These are phyloP conservation scores for Annulohypoxylon stygium DNA, from an alignment of 495 filamentous ascomycete species.

Conservation along the genomic window DNA sequence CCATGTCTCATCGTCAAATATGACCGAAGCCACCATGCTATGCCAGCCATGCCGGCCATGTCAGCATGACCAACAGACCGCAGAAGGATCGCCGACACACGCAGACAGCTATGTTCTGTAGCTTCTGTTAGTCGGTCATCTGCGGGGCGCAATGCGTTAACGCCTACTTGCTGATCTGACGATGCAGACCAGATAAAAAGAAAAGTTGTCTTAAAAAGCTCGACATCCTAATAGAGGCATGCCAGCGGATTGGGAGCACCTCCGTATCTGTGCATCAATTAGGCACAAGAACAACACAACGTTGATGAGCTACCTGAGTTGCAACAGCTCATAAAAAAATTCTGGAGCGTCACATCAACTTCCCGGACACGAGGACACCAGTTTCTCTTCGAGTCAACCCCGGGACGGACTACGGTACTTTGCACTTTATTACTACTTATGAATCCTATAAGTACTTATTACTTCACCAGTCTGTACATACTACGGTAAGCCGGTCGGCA, in stretches of 20 bases:
- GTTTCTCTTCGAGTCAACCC: slow-evolving; percentile 28
- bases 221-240: slow-evolving; percentile 21
- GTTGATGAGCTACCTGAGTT: slow-evolving; percentile 21
- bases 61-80: slow-evolving; percentile 50
- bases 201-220: slow-evolving; percentile 18
- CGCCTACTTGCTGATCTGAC: slow-evolving; percentile 34
- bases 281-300: slow-evolving; percentile 33
- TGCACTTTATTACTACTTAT: slow-evolving; percentile 11
- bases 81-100: slow-evolving; percentile 54
- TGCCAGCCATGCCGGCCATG: slow-evolving; percentile 46
- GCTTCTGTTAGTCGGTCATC: slow-evolving; percentile 31
- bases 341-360: slow-evolving; percentile 40
- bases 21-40: slow-evolving; percentile 44
- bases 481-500: slow-evolving; percentile 37
- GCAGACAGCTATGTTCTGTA: slow-evolving; percentile 38
- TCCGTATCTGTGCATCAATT: slow-evolving; percentile 16
- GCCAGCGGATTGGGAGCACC: slow-evolving; percentile 20
- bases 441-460: slow-evolving; percentile 29
- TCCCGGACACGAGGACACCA: slow-evolving; percentile 38
- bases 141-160: slow-evolving; percentile 43
- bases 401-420: slow-evolving; percentile 24
- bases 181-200: background rate
- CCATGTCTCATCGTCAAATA: slow-evolving; percentile 49
- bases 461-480: slow-evolving; percentile 26
- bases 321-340: slow-evolving; percentile 36